A percentile compares a stretch with the other conserved stretches of the same genome.
These are phyloP conservation scores for Sequoia sempervirens DNA, from an alignment of 75 land plant genomes.

Conservation along the genomic window DNA sequence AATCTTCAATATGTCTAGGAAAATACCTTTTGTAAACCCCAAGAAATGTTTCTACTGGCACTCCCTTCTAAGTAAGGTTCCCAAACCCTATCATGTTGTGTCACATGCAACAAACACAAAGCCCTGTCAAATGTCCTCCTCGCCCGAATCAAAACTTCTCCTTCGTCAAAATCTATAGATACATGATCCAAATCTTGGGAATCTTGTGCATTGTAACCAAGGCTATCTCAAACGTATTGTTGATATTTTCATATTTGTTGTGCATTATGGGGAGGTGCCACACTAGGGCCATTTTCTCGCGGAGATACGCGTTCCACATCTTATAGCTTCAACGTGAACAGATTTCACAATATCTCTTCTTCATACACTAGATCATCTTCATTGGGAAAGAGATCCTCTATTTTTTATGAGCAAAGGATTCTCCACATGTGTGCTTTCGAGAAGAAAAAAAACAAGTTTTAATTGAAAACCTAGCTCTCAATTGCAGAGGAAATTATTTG, in stretches of 20 bases:
- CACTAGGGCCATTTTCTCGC: slow-evolving; percentile 61
- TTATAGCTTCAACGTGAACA: slow-evolving; percentile 82
- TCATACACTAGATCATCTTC: slow-evolving; percentile 83
- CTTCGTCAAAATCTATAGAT: slow-evolving; percentile 43
- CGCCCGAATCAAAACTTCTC: slow-evolving; percentile 67
- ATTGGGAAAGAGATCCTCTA: slow-evolving; percentile 57
- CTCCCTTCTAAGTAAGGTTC: slow-evolving; percentile 64
- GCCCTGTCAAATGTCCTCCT: slow-evolving; percentile 84
- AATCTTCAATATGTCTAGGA: slow-evolving; percentile 88
- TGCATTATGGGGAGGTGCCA: slow-evolving; percentile 52
- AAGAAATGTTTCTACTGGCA: slow-evolving; percentile 84
- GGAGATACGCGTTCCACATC: slow-evolving; percentile 89
- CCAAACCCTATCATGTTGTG: slow-evolving; percentile 95
- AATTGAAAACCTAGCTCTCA: too few species aligned
- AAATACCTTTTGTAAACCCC: slow-evolving; percentile 84
- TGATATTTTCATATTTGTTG: slow-evolving; percentile 51
- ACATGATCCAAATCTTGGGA: slow-evolving; percentile 94
- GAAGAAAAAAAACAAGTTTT: too few species aligned
- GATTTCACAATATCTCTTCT: slow-evolving; percentile 89
- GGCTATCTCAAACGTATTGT: slow-evolving; percentile 93
- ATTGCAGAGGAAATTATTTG: too few species aligned
- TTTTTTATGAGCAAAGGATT: neutral
- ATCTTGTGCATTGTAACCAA: slow-evolving; percentile 95
- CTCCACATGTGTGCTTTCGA: too few species aligned
- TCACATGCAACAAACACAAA: slow-evolving; percentile 80